A percentile compares a stretch with the other conserved stretches of the same genome.
phyloP scores from a whole-genome alignment of 1,139 yeast genomes.

The Magnusiomyces ingens region DNA sequence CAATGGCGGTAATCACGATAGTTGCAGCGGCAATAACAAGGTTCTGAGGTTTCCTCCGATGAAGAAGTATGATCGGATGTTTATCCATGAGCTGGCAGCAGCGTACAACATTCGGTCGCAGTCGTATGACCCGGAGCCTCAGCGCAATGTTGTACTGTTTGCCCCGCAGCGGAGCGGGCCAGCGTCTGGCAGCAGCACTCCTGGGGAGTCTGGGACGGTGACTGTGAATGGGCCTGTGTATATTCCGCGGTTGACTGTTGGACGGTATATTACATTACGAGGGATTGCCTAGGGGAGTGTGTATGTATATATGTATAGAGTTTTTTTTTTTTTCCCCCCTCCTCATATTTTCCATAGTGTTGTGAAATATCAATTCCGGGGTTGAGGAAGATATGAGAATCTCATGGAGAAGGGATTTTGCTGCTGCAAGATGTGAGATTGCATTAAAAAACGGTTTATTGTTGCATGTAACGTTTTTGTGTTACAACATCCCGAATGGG shows the following conservation, averaged over 20 bases:
- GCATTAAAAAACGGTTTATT: background rate
- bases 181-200: background rate
- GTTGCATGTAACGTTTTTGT: background rate
- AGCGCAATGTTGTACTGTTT: constrained; percentile 58
- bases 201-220: background rate
- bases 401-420: background rate
- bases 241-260: constrained; percentile 4
- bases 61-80: constrained; percentile 60
- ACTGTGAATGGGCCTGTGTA: background rate
- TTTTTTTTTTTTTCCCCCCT: no score
- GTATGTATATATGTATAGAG: background rate
- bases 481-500: background rate
- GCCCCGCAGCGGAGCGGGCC: constrained; percentile 2
- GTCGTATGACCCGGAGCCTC: constrained; percentile 78
- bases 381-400: background rate
- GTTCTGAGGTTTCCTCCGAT: constrained; percentile 65
- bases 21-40: constrained; percentile 23
- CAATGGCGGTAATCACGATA: constrained; percentile 9
- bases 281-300: background rate
- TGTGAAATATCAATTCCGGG: no score
- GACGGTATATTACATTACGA: constrained; percentile 1
- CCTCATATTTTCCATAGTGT: no score
- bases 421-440: background rate
- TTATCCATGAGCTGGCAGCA: constrained; percentile 61
- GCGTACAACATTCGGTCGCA: constrained; percentile 56